Base-by-base conservation (phyloP, 148 eudicot genomes). In the Rhododendron mucronatum region DNA sequence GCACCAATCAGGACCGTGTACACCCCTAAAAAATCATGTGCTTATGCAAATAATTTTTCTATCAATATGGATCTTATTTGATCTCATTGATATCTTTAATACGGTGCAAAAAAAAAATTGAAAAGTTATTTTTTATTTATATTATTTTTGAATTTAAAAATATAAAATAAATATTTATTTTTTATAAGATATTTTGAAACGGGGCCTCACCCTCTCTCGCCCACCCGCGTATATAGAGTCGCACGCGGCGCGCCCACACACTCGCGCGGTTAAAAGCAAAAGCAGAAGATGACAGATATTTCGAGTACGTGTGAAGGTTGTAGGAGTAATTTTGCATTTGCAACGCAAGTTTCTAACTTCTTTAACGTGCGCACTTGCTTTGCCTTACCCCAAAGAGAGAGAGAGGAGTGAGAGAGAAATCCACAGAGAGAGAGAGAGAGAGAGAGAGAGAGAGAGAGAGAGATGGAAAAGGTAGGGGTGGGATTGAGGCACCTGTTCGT, bases 401-500 rank as follows among this genome's bases (percentile, higher is more conserved):
- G n/a, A 41, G 9, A 35, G 47, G 12, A 65, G 33, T n/a, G 73
- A 65, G 73, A 65, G 30, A 65, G 13, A 41, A 41, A 41, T 41
- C 45, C 45, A 41, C 33, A 67, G 6, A 26, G 14, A 23, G 23
- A 37, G 50, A 55, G 61, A 55, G 41, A 39, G 41, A 37, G 41
- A 39, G 45, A 41, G 74, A 33, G 69, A 85, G 77, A 75, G 28
- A 41, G 44, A 41, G 44, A 41, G 45, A 41, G 45, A 84, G 87
- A 71, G 73, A 92, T 89, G 92, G 88, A 86, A 69, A 89, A 88
- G 93, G 39, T 84, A 23, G 83, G 59, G 76, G n/a, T n/a, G n/a
- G 86, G 86, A 61, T 85, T 96, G 79, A 87, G 78, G 75, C 98
- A 94, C 90, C 91, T 94, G 8, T 91, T 91, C 79, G 93, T 93